Percentiles rank a stretch among this genome's conserved stretches.
Evolutionary conservation across 345 rosid species (phyloP).

Genomic region (Eutrema heterophyllum): DNA sequence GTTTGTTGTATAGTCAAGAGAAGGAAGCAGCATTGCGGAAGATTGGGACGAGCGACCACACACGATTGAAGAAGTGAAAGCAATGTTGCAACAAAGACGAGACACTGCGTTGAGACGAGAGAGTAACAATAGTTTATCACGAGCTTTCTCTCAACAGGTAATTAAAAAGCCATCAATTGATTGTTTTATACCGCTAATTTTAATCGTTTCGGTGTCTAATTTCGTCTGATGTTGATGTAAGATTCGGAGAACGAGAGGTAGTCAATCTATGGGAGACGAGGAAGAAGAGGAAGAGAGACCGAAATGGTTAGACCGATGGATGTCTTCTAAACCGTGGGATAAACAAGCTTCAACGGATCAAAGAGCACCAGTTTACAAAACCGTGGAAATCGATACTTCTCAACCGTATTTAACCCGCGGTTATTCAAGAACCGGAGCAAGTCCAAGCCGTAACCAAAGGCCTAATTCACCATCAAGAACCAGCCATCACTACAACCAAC

Average conservation of each 20-base stretch:
- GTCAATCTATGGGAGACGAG: conserved; percentile 50
- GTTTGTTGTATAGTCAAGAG: conserved; percentile 52
- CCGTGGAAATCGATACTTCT: conserved; percentile 64
- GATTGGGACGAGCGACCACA: conserved; percentile 76
- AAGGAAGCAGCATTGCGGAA: conserved; percentile 66
- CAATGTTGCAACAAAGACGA: conserved; percentile 66
- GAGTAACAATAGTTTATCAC: conserved; percentile 37
- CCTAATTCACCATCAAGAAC: conserved; percentile 55
- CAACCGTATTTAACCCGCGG: conserved; percentile 46
- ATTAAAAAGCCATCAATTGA: background rate
- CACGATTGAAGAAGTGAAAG: conserved; percentile 69
- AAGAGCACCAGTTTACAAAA: conserved; percentile 49
- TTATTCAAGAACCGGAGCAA: conserved; percentile 36
- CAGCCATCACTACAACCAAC: conserved; percentile 42
- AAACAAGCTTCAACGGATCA: conserved; percentile 60
- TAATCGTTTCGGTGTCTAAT: background rate
- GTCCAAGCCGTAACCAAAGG: conserved; percentile 40
- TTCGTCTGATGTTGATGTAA: background rate
- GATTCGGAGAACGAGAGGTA: conserved; percentile 49
- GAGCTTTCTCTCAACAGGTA: conserved; percentile 63
- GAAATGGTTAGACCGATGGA: conserved; percentile 56
- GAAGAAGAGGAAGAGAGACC: conserved; percentile 62
- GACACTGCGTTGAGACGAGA: conserved; percentile 54
- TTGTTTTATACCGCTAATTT: background rate
- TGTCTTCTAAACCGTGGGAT: conserved; percentile 59